Evolutionary conservation across 768 basidiomycete species (phyloP), one percentile per base, ranked within the genome.

Genomic region (Neoboletus brunneissimus): DNA sequence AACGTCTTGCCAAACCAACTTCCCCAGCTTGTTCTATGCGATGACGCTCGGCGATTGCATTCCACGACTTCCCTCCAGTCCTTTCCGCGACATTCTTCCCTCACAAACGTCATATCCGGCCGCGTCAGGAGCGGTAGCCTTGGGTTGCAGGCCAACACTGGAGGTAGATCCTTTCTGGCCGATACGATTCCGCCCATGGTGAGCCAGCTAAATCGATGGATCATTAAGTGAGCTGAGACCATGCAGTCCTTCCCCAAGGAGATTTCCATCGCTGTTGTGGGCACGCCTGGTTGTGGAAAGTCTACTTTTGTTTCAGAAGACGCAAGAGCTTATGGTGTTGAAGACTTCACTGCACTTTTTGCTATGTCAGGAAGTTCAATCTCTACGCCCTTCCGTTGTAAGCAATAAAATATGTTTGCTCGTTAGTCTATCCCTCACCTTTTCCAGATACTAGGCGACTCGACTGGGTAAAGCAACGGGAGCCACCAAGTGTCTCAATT

Each of bases 251-350:
- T 70, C 13, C 58, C 64, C 11, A 73, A 64, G 57, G 69, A 74
- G 48, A 62, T 89, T 48, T 83, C 85, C 10, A 76, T 98, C 31
- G 86, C 87, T 32, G 85, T 98, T 34, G 79, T 95, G 38, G 96
- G 96, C 15, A 80, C 83, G 13, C 71, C 79, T 38, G 81, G 85
- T 34, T 93, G 89, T 57, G 96, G 95, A 57, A 98, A 98, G 73
- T 87, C 91, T 2, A 83, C 85, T 3, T 80, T 92, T 48, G 89
- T 97, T 59, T 77, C 78, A 35, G 87, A 86, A 67, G 94, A 92
- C 12, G 76, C 94, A 53, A 85, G 82, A 59, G 76, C 79, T 3
- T 86, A 83, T 62, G 75, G 77, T 16, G 74, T 89, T 16, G 73
- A 75, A 34, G 79, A 81, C 51, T 69, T 80, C 32, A 67, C 58